Evolutionary conservation across 176 grass and related monocot genomes (phyloP).

Genomic region (Raddia guianensis): DNA sequence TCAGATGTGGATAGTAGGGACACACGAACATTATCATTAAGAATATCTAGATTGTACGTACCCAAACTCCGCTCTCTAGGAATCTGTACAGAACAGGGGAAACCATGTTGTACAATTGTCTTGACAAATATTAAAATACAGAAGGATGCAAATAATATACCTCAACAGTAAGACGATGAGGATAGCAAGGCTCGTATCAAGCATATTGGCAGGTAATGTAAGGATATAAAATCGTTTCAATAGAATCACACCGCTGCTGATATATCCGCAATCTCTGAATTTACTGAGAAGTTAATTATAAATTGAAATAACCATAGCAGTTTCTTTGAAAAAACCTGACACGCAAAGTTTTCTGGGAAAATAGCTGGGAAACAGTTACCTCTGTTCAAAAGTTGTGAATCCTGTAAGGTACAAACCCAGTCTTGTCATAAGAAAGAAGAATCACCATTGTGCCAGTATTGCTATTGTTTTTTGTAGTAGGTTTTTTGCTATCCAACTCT

Average conservation of each 20-base stretch:
- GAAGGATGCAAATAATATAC: too few relatives aligned
- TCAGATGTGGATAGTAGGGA: conserved; percentile 74
- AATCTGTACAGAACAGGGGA: too few relatives aligned
- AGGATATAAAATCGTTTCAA: conserved; percentile 88
- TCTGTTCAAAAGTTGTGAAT: conserved; percentile 93
- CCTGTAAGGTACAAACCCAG: conserved; percentile 94
- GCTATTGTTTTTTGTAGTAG: too few relatives aligned
- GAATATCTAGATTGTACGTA: conserved; percentile 87
- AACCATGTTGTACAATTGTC: conserved; percentile 35
- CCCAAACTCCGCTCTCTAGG: conserved; percentile 92
- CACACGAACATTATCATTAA: conserved; percentile 70
- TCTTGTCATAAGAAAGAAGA: conserved; percentile 95
- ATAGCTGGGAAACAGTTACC: conserved; percentile 61
- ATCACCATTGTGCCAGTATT: conserved; percentile 80
- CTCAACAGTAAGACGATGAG: conserved; percentile 80
- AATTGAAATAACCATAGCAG: conserved; percentile 30
- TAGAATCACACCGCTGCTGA: conserved; percentile 92
- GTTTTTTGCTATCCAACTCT: too few relatives aligned
- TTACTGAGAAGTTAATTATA: conserved; percentile 34
- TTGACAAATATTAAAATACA: conserved; percentile 28
- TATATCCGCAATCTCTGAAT: conserved; percentile 92
- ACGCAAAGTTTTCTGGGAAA: conserved; percentile 35
- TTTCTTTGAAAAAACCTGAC: too few relatives aligned
- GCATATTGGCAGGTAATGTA: conserved; percentile 92
- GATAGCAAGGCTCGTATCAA: conserved; percentile 97